A percentile compares a stretch with the other conserved stretches of the same genome.
Evolutionary conservation across 805 yeast species (phyloP).

Genomic region (Sugiyamaella boreocaroliniensis): DNA sequence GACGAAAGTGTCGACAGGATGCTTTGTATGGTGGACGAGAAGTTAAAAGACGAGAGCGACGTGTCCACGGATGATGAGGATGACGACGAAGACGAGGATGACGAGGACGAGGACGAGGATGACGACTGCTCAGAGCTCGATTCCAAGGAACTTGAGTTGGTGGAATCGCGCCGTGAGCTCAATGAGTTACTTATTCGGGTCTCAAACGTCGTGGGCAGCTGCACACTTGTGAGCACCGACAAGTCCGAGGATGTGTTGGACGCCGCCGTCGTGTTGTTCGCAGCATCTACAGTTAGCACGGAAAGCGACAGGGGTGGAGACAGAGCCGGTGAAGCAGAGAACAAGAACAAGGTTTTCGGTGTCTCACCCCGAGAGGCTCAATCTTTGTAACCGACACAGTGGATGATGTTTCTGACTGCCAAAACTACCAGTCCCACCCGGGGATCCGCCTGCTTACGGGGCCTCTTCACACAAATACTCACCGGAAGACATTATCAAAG

Average conservation of each 20-base stretch:
- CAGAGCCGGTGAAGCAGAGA: background rate
- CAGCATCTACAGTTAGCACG: background rate
- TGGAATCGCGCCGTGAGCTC: background rate
- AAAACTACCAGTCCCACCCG: too few relatives aligned
- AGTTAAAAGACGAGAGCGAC: background rate
- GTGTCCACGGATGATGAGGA: background rate
- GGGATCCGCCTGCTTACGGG: too few relatives aligned
- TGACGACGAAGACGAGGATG: conserved; percentile 1
- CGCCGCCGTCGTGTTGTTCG: background rate
- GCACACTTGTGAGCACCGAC: background rate
- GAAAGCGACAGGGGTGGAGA: background rate
- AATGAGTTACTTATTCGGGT: background rate
- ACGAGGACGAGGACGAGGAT: conserved; percentile 1
- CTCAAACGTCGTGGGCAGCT: background rate
- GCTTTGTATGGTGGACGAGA: background rate
- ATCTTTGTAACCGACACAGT: too few relatives aligned
- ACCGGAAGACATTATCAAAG: too few relatives aligned
- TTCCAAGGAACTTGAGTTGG: background rate
- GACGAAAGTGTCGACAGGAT: background rate
- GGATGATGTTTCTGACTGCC: too few relatives aligned
- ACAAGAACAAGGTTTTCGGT: too few relatives aligned
- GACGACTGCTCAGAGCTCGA: background rate
- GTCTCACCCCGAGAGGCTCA: too few relatives aligned
- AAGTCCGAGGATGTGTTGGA: background rate
- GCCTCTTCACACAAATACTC: too few relatives aligned